These are phyloP conservation scores for Lepidium didymum DNA, from an alignment of 345 rosid genomes.

Conservation along the genomic window DNA sequence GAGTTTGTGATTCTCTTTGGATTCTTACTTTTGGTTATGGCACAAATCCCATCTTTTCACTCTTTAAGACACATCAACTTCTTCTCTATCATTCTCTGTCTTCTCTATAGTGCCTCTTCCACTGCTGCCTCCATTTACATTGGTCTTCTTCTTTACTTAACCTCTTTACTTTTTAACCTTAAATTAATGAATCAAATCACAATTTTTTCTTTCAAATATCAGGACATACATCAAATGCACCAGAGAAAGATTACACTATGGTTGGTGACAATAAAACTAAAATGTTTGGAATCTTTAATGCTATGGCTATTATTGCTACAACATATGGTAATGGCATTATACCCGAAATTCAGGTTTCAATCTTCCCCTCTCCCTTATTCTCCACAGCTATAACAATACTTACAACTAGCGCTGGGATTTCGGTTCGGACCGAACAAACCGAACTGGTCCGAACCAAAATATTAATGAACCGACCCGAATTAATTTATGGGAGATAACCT, in stretches of 20 bases:
- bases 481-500: no score
- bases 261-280: slow-evolving; percentile 36
- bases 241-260: slow-evolving; percentile 54
- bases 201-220: not conserved
- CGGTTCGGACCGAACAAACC: no score
- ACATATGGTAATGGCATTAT: slow-evolving; percentile 81
- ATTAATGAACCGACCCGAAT: no score
- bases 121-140: slow-evolving; percentile 55
- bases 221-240: slow-evolving; percentile 52
- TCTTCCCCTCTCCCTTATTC: not conserved
- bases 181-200: not conserved
- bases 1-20: slow-evolving; percentile 71
- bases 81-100: slow-evolving; percentile 54
- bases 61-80: slow-evolving; percentile 51
- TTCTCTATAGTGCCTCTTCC: slow-evolving; percentile 66
- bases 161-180: not conserved
- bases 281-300: slow-evolving; percentile 65
- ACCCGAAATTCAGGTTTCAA: slow-evolving; percentile 78
- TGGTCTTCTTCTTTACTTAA: slow-evolving; percentile 31
- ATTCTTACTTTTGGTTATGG: slow-evolving; percentile 54
- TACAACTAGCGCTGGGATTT: no score
- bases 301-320: slow-evolving; percentile 77
- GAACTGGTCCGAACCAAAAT: no score
- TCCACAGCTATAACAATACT: no score
- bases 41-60: slow-evolving; percentile 79